These are phyloP conservation scores for Sphenostylis stenocarpa DNA, from an alignment of 306 rosid genomes.

Conservation along the genomic window DNA sequence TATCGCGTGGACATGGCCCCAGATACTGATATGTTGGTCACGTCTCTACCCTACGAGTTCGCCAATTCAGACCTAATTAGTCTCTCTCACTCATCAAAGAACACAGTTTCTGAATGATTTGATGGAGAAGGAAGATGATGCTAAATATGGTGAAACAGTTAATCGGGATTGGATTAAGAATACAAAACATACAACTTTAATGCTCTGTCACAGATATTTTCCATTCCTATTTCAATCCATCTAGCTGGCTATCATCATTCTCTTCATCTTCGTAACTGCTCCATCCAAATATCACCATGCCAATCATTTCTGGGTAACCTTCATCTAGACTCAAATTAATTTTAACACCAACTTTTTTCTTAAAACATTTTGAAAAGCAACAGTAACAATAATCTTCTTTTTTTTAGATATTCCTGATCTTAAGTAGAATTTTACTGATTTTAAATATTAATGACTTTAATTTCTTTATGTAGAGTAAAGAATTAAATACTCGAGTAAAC, in stretches of 20 bases:
- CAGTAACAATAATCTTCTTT: background rate
- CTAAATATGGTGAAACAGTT: background rate
- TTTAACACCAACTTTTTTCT: too few species aligned
- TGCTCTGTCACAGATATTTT: constrained; percentile 20
- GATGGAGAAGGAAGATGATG: too few species aligned
- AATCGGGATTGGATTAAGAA: background rate
- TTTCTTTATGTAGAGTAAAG: too few species aligned
- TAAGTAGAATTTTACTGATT: background rate
- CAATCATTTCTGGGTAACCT: background rate
- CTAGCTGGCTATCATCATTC: background rate
- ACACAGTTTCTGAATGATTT: background rate
- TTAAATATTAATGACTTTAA: too few species aligned
- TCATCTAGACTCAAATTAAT: background rate
- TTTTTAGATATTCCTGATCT: background rate
- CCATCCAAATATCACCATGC: background rate
- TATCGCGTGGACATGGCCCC: background rate
- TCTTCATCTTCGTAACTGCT: background rate
- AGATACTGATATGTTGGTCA: background rate
- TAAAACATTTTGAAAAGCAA: too few species aligned
- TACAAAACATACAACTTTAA: background rate
- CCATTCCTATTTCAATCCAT: background rate
- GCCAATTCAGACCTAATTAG: background rate
- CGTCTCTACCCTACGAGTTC: constrained; percentile 3
- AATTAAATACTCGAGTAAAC: too few species aligned
- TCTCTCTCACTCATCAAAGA: background rate